phyloP scores from a whole-genome alignment of 331 rosid genomes.

The Phaseolus coccineus region DNA sequence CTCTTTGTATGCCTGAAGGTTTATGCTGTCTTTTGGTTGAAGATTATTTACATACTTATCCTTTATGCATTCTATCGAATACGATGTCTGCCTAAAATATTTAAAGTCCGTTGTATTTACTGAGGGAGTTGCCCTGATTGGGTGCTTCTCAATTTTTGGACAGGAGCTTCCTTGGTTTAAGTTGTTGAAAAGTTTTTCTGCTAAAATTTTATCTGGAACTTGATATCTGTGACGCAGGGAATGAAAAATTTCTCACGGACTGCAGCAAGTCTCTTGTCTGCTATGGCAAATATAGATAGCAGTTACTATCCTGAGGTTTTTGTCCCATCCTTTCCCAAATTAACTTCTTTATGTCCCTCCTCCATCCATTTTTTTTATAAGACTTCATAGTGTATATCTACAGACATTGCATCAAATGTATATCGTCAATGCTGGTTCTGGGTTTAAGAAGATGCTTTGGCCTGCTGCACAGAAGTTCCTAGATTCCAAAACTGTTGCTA shows the following conservation, averaged over 20 bases:
- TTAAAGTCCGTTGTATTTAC: not conserved
- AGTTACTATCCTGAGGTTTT: slow-evolving; percentile 91
- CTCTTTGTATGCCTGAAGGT: slow-evolving; percentile 6
- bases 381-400: slow-evolving; percentile 25
- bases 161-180: slow-evolving; percentile 26
- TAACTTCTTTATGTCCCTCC: slow-evolving; percentile 24
- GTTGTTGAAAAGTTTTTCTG: slow-evolving; percentile 15
- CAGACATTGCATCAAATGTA: slow-evolving; percentile 91
- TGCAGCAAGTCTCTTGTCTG: slow-evolving; percentile 81
- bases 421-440: slow-evolving; percentile 90
- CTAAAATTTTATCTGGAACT: slow-evolving; percentile 35
- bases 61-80: slow-evolving; percentile 15
- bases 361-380: not conserved
- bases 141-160: slow-evolving; percentile 11
- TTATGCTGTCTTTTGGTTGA: slow-evolving; percentile 13
- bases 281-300: slow-evolving; percentile 81
- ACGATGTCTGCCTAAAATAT: not conserved
- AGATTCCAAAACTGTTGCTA: slow-evolving; percentile 75
- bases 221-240: slow-evolving; percentile 67
- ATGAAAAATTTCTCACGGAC: slow-evolving; percentile 84
- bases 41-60: slow-evolving; percentile 10
- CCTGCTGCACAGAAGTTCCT: slow-evolving; percentile 91
- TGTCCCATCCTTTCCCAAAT: slow-evolving; percentile 12
- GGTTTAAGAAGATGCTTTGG: slow-evolving; percentile 93
- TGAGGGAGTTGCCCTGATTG: not conserved